Conservation (phyloP, 2,329 filamentous ascomycete species). For the Byssochlamys sp. region DNA sequence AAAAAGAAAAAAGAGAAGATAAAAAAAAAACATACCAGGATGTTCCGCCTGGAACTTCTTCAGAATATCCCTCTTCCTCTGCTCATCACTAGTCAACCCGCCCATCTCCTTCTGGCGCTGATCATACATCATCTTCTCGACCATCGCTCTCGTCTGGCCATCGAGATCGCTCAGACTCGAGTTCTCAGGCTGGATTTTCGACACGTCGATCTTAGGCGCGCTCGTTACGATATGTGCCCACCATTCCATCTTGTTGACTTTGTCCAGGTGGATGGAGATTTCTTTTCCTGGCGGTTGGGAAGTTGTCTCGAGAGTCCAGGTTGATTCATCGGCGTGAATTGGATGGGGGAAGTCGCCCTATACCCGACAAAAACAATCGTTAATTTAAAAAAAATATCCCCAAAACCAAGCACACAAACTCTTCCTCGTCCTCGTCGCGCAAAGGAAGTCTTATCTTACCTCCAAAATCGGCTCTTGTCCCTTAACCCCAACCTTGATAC, state of each 20-base stretch:
- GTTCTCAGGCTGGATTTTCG: slow-evolving; percentile 88
- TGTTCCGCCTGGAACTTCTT: slow-evolving; percentile 82
- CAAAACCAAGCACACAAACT: too few relatives aligned
- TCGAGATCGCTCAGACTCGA: slow-evolving; percentile 86
- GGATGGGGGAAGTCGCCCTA: slow-evolving; percentile 78
- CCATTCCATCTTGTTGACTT: slow-evolving; percentile 95
- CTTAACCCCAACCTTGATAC: slow-evolving; percentile 72
- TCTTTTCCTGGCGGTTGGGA: slow-evolving; percentile 51
- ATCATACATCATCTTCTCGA: slow-evolving; percentile 99
- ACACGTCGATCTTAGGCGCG: slow-evolving; percentile 86
- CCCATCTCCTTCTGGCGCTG: slow-evolving; percentile 93
- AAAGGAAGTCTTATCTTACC: slow-evolving; percentile 45
- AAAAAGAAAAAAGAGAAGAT: background rate
- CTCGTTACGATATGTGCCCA: slow-evolving; percentile 83
- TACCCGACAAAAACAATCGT: slow-evolving; percentile 3
- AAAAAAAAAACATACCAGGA: slow-evolving; percentile 34
- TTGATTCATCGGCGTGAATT: slow-evolving; percentile 75
- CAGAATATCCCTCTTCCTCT: slow-evolving; percentile 87
- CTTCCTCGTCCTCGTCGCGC: too few relatives aligned
- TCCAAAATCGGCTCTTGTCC: slow-evolving; percentile 76
- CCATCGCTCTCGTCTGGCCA: slow-evolving; percentile 89
- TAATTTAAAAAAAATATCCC: too few relatives aligned
- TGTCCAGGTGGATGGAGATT: slow-evolving; percentile 83
- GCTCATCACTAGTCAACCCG: slow-evolving; percentile 80
- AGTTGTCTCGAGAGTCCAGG: slow-evolving; percentile 77